phyloP scores from a whole-genome alignment of 805 yeast genomes.

The Metschnikowia lachancei region DNA sequence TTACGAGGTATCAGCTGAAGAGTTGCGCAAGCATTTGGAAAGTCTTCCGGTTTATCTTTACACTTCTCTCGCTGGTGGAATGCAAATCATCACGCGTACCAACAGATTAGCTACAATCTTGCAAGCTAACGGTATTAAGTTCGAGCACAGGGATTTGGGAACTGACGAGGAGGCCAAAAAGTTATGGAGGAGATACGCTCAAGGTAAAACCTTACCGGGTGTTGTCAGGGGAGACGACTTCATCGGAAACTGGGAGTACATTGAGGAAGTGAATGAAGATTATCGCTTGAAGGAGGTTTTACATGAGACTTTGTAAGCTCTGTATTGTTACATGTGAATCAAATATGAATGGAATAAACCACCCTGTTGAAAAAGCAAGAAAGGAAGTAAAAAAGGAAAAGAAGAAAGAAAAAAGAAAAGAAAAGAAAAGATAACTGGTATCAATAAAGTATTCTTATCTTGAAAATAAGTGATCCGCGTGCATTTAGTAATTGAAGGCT shows the following conservation, averaged over 20 bases:
- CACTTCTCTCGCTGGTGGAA: conserved; percentile 87
- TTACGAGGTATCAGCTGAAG: conserved; percentile 41
- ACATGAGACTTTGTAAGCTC: conserved; percentile 50
- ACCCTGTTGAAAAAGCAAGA: background rate
- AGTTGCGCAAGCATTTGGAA: conserved; percentile 41
- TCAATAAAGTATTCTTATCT: no score
- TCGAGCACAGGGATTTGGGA: conserved; percentile 73
- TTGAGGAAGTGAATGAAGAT: conserved; percentile 84
- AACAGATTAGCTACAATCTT: conserved; percentile 72
- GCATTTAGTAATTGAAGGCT: no score
- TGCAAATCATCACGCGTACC: conserved; percentile 74
- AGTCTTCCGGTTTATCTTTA: conserved; percentile 67
- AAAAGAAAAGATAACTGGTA: no score
- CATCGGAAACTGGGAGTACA: conserved; percentile 81
- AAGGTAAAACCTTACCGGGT: conserved; percentile 78
- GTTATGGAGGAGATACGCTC: conserved; percentile 74
- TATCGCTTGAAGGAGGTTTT: conserved; percentile 61
- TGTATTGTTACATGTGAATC: background rate
- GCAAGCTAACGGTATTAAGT: conserved; percentile 67
- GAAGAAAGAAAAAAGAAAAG: no score
- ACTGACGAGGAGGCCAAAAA: conserved; percentile 84
- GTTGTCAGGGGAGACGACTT: conserved; percentile 77
- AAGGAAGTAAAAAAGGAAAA: background rate
- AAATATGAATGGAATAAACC: background rate
- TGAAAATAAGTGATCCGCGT: no score